Percentiles rank a stretch among this genome's conserved stretches.
These are phyloP conservation scores for Macadamia integrifolia DNA, from an alignment of 164 flowering plant genomes.

Conservation along the genomic window DNA sequence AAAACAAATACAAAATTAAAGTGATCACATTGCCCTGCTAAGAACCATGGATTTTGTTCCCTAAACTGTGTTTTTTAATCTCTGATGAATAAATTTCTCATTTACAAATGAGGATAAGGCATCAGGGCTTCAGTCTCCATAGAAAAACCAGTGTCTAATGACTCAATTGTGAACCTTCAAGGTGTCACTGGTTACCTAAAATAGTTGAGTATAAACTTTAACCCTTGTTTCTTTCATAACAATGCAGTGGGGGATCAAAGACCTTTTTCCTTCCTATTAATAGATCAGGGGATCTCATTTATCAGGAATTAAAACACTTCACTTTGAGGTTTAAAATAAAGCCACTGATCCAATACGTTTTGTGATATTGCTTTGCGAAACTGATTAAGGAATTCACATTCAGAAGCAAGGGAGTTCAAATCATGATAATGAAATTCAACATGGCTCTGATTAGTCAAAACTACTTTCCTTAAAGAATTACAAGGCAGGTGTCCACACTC, in stretches of 20 bases:
- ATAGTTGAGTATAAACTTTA: background rate
- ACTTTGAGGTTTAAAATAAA: no score
- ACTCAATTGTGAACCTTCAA: background rate
- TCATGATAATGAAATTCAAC: no score
- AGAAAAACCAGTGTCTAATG: background rate
- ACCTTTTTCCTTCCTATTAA: background rate
- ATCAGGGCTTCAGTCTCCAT: background rate
- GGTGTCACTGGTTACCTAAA: background rate
- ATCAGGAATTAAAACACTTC: no score
- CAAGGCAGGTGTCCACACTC: no score
- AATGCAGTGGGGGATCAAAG: background rate
- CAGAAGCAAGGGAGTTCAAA: no score
- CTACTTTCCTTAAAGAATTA: no score
- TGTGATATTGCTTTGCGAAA: no score
- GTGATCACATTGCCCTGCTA: background rate
- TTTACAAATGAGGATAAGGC: background rate
- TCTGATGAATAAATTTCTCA: background rate
- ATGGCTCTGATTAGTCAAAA: no score
- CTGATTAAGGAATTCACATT: no score
- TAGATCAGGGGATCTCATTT: no score
- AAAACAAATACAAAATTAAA: background rate
- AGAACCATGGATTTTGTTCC: background rate
- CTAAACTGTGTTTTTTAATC: background rate
- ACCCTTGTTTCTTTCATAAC: no score
- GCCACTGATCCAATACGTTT: no score